Evolutionary conservation across 2,329 filamentous ascomycete species (phyloP), one percentile per base, ranked within the genome.

Genomic region (Talaromyces funiculosus): DNA sequence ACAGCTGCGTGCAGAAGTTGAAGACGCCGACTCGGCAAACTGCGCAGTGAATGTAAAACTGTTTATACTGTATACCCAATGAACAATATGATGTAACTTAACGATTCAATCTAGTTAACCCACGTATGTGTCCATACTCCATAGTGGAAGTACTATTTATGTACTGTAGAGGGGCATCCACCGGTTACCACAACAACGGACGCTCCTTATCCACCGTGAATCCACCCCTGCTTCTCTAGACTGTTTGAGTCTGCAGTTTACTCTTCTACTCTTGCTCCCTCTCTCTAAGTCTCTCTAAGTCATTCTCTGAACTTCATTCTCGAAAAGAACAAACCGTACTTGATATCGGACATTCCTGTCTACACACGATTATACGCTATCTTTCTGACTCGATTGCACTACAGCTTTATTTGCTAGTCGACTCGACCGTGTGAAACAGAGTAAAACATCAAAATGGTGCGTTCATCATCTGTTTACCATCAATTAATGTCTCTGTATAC

Each of bases 1-100:
- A 82, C 59, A 94, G 92, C 71, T 96, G 92, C 72, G 90, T 96
- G 65, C 80, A 85, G 63, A 82, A 84, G 75, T 72, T 86, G 61
- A 68, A 68, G 38, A 40, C 31, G 37, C 43, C 59, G 5, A 38
- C 26, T 3, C 22, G 51, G 16, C 38, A 24, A 33, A 3, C 8
- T 12, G 57, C 18, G 22, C n/a, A 45, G 12, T 10, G 14, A 37
- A 26, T 37, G 42, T 47, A 16, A 20, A 16, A n/a, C 35, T 33
- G 12, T 14, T 40, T 20, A 42, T 42, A 6, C 18, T 42, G 29
- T 51, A 51, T 49, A 49, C 33, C 47, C 29, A 26, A 53, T 20
- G 26, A 45, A 47, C 4, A 8, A 45, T n/a, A n/a, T 45, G 42
- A 45, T 45, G 42, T 45, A 38, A 24, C 20, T 43, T 45, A 38